Evolutionary conservation across 768 basidiomycete genomes (phyloP).

Genomic region (Suillus subalutaceus): DNA sequence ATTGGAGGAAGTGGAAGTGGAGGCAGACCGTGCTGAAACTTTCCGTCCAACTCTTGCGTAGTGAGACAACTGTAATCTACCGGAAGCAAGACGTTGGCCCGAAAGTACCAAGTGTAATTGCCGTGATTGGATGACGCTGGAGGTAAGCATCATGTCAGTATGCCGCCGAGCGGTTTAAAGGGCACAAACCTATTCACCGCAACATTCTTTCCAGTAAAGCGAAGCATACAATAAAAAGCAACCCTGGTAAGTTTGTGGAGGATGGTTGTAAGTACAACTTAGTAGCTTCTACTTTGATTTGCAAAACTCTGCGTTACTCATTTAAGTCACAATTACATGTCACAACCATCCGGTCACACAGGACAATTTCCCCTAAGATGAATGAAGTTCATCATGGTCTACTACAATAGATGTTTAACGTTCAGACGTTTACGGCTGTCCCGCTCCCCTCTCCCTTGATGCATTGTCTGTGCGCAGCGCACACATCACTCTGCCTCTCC

Average conservation of each 20-base stretch:
- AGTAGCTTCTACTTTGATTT: neutral
- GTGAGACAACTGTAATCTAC: slow-evolving; percentile 1
- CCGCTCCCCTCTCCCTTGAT: neutral
- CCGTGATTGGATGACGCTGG: neutral
- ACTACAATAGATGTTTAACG: neutral
- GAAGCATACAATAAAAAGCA: slow-evolving; percentile 41
- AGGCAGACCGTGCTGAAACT: slow-evolving; percentile 11
- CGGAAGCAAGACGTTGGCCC: slow-evolving; percentile 15
- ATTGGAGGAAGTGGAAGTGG: slow-evolving; percentile 29
- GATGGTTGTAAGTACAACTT: neutral
- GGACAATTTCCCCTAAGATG: neutral
- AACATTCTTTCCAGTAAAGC: slow-evolving; percentile 39
- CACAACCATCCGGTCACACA: neutral
- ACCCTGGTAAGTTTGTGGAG: slow-evolving; percentile 6
- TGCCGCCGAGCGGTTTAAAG: neutral
- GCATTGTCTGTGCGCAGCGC: neutral
- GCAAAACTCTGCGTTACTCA: neutral
- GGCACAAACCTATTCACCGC: slow-evolving; percentile 39
- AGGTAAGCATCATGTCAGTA: neutral
- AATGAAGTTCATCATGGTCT: neutral
- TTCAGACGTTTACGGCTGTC: neutral
- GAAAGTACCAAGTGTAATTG: slow-evolving; percentile 1
- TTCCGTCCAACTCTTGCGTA: neutral
- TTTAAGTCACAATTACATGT: neutral
- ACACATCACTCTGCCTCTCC: neutral